Percentiles rank a stretch among this genome's conserved stretches.
Evolutionary conservation across 2,329 filamentous ascomycete genomes (phyloP).

Genomic region (Aspergillus floridensis): DNA sequence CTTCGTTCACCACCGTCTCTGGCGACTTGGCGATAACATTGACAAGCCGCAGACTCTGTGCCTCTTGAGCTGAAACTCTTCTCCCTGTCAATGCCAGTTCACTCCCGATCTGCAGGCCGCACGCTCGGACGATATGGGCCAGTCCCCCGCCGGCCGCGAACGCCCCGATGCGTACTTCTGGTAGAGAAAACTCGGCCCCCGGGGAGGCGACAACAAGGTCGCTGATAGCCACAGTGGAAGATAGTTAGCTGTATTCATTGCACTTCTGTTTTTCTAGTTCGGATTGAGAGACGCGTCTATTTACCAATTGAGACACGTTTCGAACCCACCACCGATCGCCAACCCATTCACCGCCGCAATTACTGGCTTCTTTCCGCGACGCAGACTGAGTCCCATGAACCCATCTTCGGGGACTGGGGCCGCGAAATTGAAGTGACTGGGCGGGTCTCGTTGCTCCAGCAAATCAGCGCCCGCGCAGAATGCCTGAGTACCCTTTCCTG

Average conservation of each 20-base stretch:
- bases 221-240: not conserved
- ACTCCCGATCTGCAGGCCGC: constrained; percentile 65
- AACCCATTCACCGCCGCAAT: constrained; percentile 76
- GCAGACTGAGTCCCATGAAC: constrained; percentile 55
- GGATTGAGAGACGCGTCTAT: constrained; percentile 12
- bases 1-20: constrained; percentile 74
- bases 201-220: constrained; percentile 66
- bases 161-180: constrained; percentile 69
- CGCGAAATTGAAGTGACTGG: constrained; percentile 26
- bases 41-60: constrained; percentile 62
- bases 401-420: constrained; percentile 36
- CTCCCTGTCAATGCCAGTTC: constrained; percentile 70
- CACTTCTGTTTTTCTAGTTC: too few relatives aligned
- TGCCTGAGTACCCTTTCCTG: constrained; percentile 43
- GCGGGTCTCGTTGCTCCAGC: constrained; percentile 36
- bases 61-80: constrained; percentile 58
- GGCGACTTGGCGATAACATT: constrained; percentile 64
- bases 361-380: constrained; percentile 67
- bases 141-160: constrained; percentile 69
- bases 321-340: constrained; percentile 72
- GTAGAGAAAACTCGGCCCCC: constrained; percentile 63
- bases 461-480: constrained; percentile 48
- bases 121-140: constrained; percentile 63
- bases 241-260: not conserved
- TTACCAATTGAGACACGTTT: constrained; percentile 86